Evolutionary conservation across 2,329 filamentous ascomycete genomes (phyloP).

Genomic region (Penicillium psychrosexuale): DNA sequence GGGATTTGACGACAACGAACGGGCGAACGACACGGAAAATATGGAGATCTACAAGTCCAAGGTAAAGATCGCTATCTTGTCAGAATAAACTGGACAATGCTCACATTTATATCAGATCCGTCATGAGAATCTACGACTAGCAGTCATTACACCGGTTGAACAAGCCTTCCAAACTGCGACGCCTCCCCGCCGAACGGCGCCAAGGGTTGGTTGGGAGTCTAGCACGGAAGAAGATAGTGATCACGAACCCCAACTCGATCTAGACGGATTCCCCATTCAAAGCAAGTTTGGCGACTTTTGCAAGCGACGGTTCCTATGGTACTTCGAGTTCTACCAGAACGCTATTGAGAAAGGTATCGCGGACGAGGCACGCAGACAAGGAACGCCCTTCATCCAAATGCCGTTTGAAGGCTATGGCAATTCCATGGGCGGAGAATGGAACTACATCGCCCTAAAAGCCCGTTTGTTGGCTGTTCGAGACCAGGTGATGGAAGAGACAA

Average conservation of each 20-base stretch:
- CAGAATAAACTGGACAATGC: background rate
- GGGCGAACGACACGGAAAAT: conserved; percentile 64
- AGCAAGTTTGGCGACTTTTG: conserved; percentile 87
- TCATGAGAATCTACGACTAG: conserved; percentile 83
- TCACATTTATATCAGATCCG: conserved; percentile 61
- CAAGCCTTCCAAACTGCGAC: conserved; percentile 55
- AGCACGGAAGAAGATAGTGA: background rate
- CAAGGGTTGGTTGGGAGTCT: conserved; percentile 45
- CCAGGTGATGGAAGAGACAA: conserved; percentile 68
- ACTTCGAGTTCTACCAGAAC: conserved; percentile 80
- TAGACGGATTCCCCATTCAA: conserved; percentile 39
- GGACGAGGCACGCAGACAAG: conserved; percentile 59
- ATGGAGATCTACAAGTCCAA: conserved; percentile 77
- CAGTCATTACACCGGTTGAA: conserved; percentile 82
- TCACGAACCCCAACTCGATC: background rate
- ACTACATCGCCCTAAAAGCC: conserved; percentile 70
- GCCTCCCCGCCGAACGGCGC: background rate
- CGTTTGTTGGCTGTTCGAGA: conserved; percentile 68
- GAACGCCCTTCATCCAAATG: conserved; percentile 70
- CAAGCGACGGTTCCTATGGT: conserved; percentile 93
- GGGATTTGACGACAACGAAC: conserved; percentile 76
- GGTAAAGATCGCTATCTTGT: conserved; percentile 47
- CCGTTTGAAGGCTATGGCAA: conserved; percentile 79
- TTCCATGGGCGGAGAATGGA: conserved; percentile 80
- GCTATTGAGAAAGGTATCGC: conserved; percentile 61